phyloP scores from a whole-genome alignment of 2,329 filamentous ascomycete species.

The Aschersonia sp. region DNA sequence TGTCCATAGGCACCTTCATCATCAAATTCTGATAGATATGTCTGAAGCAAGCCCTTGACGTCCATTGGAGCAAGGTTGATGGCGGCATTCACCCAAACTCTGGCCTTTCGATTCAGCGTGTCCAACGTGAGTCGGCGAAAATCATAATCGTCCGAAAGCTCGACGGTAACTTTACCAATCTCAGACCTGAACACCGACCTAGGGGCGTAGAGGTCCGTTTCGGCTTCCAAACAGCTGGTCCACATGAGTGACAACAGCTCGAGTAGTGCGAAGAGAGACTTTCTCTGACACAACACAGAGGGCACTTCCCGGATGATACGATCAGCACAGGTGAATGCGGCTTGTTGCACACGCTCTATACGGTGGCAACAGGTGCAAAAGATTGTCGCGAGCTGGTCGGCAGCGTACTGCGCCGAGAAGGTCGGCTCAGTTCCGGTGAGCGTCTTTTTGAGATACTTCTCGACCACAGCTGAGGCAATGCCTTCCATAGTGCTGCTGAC shows the following conservation, averaged over 20 bases:
- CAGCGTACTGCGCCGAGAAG: constrained; percentile 87
- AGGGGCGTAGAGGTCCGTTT: constrained; percentile 87
- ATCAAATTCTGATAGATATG: constrained; percentile 88
- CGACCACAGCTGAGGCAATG: constrained; percentile 53
- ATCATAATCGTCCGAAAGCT: constrained; percentile 85
- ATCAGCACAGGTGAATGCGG: constrained; percentile 70
- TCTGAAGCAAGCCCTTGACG: constrained; percentile 88
- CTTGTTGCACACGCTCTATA: constrained; percentile 79
- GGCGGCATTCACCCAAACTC: constrained; percentile 64
- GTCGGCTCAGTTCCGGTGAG: constrained; percentile 54
- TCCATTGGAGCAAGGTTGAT: constrained; percentile 81
- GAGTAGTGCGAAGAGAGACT: constrained; percentile 80
- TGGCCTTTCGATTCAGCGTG: constrained; percentile 61
- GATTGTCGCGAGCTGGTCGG: constrained; percentile 70
- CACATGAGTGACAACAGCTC: constrained; percentile 91
- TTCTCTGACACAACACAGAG: constrained; percentile 77
- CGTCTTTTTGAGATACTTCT: constrained; percentile 65
- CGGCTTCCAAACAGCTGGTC: constrained; percentile 83
- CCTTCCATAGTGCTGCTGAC: constrained; percentile 52
- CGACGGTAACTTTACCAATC: constrained; percentile 65
- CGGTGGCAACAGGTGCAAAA: constrained; percentile 88
- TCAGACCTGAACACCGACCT: constrained; percentile 65
- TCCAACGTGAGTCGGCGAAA: constrained; percentile 71
- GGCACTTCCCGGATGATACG: constrained; percentile 74
- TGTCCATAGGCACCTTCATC: constrained; percentile 86